Evolutionary conservation across 805 yeast genomes (phyloP), one percentile per base, ranked within the genome.

Genomic region (Kurtzmaniella fragi): DNA sequence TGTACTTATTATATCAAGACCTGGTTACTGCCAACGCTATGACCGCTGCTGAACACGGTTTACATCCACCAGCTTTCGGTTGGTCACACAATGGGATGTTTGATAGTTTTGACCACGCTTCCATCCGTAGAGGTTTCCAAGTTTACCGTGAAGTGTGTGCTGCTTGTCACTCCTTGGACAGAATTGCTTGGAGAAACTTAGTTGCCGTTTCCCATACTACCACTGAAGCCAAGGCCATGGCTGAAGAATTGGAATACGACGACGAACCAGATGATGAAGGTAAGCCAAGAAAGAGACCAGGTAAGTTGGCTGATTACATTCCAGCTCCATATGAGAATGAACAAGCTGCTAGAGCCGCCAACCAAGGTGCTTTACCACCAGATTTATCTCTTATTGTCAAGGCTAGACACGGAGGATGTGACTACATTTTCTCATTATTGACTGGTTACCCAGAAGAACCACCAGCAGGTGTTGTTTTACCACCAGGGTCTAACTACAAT

Each of bases 401-500:
- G 80, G 98, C 99, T 52, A 86, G 99, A 78, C 98, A 93, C 73
- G 97, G 98, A 64, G 97, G 88, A 53, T 77, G 85, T 62, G 98
- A 93, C 67, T 93, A 93, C 71, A 84, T 93, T 64, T 93, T 93
- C 68, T 70, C 97, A 25, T 72, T 93, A 60, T 82, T 93, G 68
- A 93, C 98, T 46, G 99, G 99, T 62, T 93, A 93, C 76, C 98
- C 98, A 57, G 99, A 93, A 35, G 98, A 93, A 47, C 85, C 96
- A 45, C 99, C 99, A 53, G 98, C 96, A 26, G 99, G 99, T 75
- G 96, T 87, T 44, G 76, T 66, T 38, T 75, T 93, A 56, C 95
- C 98, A 43, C 84, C 87, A 46, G 99, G 99, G 49, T 68, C 95
- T 46, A 93, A 93, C 82, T 93, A 93, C 74, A 93, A 93, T 79